Base-by-base conservation (phyloP, 2,329 filamentous ascomycete genomes). In the Hymenoscyphus infarciens region DNA sequence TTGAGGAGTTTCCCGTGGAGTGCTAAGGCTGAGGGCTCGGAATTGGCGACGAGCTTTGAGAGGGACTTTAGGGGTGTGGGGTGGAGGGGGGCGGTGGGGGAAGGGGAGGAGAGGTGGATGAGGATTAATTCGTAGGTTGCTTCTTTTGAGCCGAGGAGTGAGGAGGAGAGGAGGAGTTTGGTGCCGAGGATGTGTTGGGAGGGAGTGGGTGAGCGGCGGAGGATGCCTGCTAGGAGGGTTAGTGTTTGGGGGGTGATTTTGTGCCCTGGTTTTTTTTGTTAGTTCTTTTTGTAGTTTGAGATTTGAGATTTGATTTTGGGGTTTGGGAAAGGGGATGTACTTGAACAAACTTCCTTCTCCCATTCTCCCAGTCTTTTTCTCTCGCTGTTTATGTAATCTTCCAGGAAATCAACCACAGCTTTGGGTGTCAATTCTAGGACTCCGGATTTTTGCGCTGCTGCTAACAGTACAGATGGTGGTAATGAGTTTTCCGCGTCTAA, bases 21-120 rank as follows among this genome's bases (percentile, higher is more conserved):
- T 6, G 65, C 62, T 69, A 74, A 71, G 10, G 73, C 72, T 60
- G 69, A 62, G 11, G 68, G 66, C 52, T 74, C 69, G 3, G 64
- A 67, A 58, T 71, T 69, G 15, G 72, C 71, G 16, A 73, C 59
- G 2, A 63, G 52, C 16, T n/a, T n/a, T 33, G 64, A 60, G 5
- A 74, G 62, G 15, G 60, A 63, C 42, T 65, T 45, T 10, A 73
- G 63, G 16, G 66, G 60, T 15, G 31, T 29, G 10, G 42, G 35
- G 29, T 16, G 39, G 1, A 42, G 15, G n/a, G 39, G 16, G 6
- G 16, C 4, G 39, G 39, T n/a, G 15, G 16, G 6, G 5, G 15
- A 2, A n/a, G n/a, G 16, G 39, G 15, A 8, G 5, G 39, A n/a
- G 39, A 42, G 39, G 39, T n/a, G 4, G 29, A 31, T 3, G 29